Evolutionary conservation across 1,139 yeast species (phyloP).

Genomic region (Blastobotrys elegans): DNA sequence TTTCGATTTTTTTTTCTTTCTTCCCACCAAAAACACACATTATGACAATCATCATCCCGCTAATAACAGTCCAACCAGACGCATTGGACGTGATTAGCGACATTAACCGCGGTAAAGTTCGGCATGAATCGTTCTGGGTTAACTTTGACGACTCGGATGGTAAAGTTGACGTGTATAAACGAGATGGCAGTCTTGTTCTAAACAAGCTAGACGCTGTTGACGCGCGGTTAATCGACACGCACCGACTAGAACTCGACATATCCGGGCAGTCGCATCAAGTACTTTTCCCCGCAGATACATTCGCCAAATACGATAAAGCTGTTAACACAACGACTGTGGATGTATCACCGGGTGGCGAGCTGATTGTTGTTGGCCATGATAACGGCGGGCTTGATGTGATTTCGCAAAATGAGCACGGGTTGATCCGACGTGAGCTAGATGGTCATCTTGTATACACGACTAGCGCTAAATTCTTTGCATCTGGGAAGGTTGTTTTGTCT

Average conservation of each 20-base stretch:
- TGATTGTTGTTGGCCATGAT: constrained; percentile 41
- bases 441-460: constrained; percentile 46
- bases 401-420: constrained; percentile 11
- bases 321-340: constrained; percentile 33
- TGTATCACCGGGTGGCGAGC: constrained; percentile 31
- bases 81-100: constrained; percentile 42
- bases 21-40: constrained; percentile 75
- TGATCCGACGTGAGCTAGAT: constrained; percentile 23
- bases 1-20: constrained; percentile 46
- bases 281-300: constrained; percentile 9
- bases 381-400: constrained; percentile 38
- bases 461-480: constrained; percentile 47
- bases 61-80: constrained; percentile 40
- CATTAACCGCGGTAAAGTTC: constrained; percentile 22
- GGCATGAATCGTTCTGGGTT: constrained; percentile 40
- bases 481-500: constrained; percentile 52
- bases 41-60: constrained; percentile 43
- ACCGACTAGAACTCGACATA: constrained; percentile 14
- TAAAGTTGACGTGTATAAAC: constrained; percentile 29
- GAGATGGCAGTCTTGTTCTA: constrained; percentile 24
- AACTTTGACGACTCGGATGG: constrained; percentile 16
- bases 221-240: constrained; percentile 19
- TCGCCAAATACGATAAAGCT: constrained; percentile 1
- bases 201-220: background rate
- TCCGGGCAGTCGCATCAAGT: background rate